Evolutionary conservation across 768 basidiomycete species (phyloP).

Genomic region (Pleurotus cornucopiae): DNA sequence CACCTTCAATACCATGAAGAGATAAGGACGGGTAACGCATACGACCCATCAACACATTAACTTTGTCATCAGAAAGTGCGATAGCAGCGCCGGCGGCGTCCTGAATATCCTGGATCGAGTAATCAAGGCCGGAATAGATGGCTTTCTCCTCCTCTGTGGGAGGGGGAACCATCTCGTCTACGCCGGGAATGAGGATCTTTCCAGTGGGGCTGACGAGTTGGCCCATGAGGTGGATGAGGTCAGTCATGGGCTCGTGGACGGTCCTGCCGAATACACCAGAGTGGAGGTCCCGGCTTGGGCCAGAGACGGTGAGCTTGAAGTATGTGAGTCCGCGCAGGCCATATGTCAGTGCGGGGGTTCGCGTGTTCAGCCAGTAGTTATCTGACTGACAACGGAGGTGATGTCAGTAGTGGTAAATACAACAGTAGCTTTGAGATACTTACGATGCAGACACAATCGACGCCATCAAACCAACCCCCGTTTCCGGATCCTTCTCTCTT

Average conservation of each 20-base stretch:
- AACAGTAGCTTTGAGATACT: constrained; percentile 18
- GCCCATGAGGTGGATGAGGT: constrained; percentile 78
- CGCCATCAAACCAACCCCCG: constrained; percentile 74
- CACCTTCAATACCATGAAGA: constrained; percentile 94
- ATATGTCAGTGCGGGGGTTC: constrained; percentile 79
- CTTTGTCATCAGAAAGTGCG: constrained; percentile 74
- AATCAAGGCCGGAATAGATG: constrained; percentile 74
- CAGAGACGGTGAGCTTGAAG: constrained; percentile 77
- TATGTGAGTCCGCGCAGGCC: constrained; percentile 87
- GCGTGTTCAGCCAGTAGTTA: constrained; percentile 90
- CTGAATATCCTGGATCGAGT: constrained; percentile 69
- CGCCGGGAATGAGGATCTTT: constrained; percentile 84
- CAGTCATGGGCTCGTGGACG: constrained; percentile 93
- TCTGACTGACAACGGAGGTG: constrained; percentile 52
- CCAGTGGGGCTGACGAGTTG: constrained; percentile 78
- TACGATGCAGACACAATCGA: constrained; percentile 93
- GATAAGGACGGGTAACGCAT: constrained; percentile 90
- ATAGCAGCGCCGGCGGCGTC: constrained; percentile 71
- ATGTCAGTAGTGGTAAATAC: not conserved
- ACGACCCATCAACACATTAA: constrained; percentile 81
- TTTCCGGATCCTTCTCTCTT: constrained; percentile 59
- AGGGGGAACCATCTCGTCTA: constrained; percentile 78
- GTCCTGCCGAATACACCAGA: constrained; percentile 83
- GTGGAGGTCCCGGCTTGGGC: constrained; percentile 86
- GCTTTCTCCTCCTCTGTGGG: constrained; percentile 68